These are phyloP conservation scores for Colletotrichum viniferum DNA, from an alignment of 2,329 filamentous ascomycete species.

Conservation along the genomic window DNA sequence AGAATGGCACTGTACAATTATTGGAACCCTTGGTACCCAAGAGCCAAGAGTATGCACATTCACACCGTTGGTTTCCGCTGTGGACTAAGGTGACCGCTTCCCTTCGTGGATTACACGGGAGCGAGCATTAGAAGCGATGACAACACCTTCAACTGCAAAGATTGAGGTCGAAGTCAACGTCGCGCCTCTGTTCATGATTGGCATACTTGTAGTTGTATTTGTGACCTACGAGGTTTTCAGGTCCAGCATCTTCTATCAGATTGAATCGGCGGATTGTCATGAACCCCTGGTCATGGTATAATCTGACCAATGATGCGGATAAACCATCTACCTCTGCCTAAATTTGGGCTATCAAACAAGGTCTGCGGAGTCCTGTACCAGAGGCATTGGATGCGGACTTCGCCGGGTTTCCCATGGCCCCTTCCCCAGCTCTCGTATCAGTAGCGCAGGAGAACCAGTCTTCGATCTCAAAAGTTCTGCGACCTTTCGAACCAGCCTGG, in stretches of 20 bases:
- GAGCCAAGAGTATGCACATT: background rate
- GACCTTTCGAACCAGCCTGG: background rate
- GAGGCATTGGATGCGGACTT: background rate
- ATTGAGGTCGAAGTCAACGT: background rate
- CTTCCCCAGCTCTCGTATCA: background rate
- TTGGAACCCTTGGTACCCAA: background rate
- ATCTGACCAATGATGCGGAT: background rate
- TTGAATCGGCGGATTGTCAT: background rate
- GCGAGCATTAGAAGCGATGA: background rate
- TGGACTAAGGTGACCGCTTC: background rate
- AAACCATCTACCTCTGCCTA: background rate
- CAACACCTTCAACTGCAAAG: background rate
- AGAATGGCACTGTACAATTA: background rate
- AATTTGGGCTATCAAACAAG: background rate
- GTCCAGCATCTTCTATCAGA: background rate
- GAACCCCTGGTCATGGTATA: background rate
- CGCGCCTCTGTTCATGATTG: background rate
- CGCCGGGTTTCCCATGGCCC: background rate
- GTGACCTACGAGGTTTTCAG: background rate
- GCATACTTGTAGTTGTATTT: background rate
- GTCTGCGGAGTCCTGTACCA: background rate
- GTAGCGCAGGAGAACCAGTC: background rate
- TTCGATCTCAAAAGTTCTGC: background rate
- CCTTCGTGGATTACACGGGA: background rate
- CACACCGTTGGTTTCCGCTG: background rate